Conservation (phyloP, 2,329 filamentous ascomycete species). For the Chaetomium sp. region DNA sequence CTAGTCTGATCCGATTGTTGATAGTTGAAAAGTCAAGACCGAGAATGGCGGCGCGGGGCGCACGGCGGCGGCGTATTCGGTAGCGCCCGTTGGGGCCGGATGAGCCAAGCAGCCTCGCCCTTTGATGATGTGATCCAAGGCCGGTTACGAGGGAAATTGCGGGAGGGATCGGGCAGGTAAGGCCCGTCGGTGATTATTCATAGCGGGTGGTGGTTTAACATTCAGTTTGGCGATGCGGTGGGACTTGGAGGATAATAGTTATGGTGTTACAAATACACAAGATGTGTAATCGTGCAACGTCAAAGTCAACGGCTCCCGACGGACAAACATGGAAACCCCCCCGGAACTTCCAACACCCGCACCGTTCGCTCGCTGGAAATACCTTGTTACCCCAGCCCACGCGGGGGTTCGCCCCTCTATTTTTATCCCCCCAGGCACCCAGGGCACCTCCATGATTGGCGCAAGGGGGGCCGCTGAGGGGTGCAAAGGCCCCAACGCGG, state of each 20-base stretch:
- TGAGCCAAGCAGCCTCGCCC: not conserved
- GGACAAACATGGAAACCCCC: not conserved
- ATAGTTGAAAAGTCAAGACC: not conserved
- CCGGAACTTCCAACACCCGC: not conserved
- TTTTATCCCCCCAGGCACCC: conserved; percentile 26
- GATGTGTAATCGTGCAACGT: no score
- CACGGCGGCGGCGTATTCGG: conserved; percentile 8
- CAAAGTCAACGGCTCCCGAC: no score
- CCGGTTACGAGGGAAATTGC: not conserved
- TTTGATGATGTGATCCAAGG: not conserved
- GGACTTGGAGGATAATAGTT: not conserved
- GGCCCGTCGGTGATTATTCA: not conserved
- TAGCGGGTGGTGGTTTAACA: not conserved
- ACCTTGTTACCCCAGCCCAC: not conserved
- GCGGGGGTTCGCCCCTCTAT: conserved; percentile 12
- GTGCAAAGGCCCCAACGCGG: not conserved
- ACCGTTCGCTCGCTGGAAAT: not conserved
- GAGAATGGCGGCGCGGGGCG: not conserved
- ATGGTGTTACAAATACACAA: not conserved
- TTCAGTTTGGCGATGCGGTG: not conserved
- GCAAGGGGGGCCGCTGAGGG: not conserved
- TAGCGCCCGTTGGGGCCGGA: conserved; percentile 3
- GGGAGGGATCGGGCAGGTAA: not conserved
- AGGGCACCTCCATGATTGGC: conserved; percentile 22
- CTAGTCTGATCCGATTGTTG: not conserved